Evolutionary conservation across 2,329 filamentous ascomycete species (phyloP), one percentile per base, ranked within the genome.

Genomic region (Diaporthe sp.): DNA sequence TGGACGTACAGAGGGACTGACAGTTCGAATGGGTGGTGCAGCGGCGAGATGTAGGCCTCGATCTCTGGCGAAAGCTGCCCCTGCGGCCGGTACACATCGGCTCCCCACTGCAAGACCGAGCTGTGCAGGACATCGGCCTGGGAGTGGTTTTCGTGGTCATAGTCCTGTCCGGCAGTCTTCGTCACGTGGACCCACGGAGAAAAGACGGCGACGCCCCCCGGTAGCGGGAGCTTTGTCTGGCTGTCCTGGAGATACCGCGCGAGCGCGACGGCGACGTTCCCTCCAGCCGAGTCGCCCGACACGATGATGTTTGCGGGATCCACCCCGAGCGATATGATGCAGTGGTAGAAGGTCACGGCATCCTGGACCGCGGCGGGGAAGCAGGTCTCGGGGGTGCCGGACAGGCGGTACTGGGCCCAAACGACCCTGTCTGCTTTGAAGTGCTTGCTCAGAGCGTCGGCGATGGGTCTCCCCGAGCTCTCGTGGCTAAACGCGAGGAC

Each of bases 311-410:
- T 68, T 0, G 42, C n/a, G 3, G 49, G 53, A 51, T 72, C 58
- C 4, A 70, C 44, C 2, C 53, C 75, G 7, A 77, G 46, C 46
- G 70, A 75, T 22, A 77, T 34, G 6, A 72, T n/a, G 22, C 67
- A 57, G 34, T 67, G 72, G 65, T 80, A 80, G 39, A 76, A 76
- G 6, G 77, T 78, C 19, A 79, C 37, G 9, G 75, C 25, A 51
- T 80, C 78, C 69, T 80, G 79, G 4, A 79, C 8, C 8, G 79
- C 77, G 31, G 79, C 79, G 0, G 79, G 78, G 46, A 79, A 79
- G 12, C 77, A 72, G 1, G 77, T 78, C 31, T 39, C 25, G 1
- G 75, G 57, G 10, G 76, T 71, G 13, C 44, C 46, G 4, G 77
- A 46, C 13, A 76, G 55, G 49, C 78, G 76, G 67, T 80, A 80